These are phyloP conservation scores for Berkeleyomyces rouxiae DNA, from an alignment of 2,329 filamentous ascomycete species.

Conservation along the genomic window DNA sequence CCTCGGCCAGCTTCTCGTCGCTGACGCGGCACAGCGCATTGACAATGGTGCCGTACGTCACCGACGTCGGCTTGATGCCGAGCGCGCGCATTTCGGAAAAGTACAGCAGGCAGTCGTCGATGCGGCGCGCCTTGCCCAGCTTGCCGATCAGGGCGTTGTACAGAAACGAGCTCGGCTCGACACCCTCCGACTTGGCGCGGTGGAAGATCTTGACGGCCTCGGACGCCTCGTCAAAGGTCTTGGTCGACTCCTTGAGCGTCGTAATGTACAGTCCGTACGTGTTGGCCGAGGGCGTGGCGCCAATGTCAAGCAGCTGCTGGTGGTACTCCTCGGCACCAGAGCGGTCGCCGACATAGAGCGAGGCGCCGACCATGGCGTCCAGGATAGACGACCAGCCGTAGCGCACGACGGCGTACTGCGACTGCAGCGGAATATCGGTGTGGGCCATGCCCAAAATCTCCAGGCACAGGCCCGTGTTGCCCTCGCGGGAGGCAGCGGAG, in stretches of 20 bases:
- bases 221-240: slow-evolving; percentile 93
- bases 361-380: slow-evolving; percentile 91
- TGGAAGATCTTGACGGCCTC: slow-evolving; percentile 97
- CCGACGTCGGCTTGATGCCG: slow-evolving; percentile 86
- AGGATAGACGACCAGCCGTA: slow-evolving; percentile 95
- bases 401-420: slow-evolving; percentile 71
- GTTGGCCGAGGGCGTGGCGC: slow-evolving; percentile 83
- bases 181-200: slow-evolving; percentile 79
- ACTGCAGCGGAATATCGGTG: slow-evolving; percentile 68
- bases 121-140: slow-evolving; percentile 90
- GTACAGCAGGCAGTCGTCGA: slow-evolving; percentile 95
- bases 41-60: slow-evolving; percentile 96
- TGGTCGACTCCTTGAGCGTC: slow-evolving; percentile 91
- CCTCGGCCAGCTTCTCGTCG: slow-evolving; percentile 93
- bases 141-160: slow-evolving; percentile 98
- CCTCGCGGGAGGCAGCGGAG: slow-evolving; percentile 68
- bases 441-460: slow-evolving; percentile 84
- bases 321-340: slow-evolving; percentile 72
- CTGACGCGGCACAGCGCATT: slow-evolving; percentile 94
- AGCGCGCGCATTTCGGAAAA: slow-evolving; percentile 93
- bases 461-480: slow-evolving; percentile 64
- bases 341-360: slow-evolving; percentile 67
- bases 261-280: slow-evolving; percentile 98
- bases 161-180: slow-evolving; percentile 88
- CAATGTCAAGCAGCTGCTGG: slow-evolving; percentile 79